Base-by-base conservation (phyloP, 192 early-diverging fungal genomes). In the Backusella australiensis region DNA sequence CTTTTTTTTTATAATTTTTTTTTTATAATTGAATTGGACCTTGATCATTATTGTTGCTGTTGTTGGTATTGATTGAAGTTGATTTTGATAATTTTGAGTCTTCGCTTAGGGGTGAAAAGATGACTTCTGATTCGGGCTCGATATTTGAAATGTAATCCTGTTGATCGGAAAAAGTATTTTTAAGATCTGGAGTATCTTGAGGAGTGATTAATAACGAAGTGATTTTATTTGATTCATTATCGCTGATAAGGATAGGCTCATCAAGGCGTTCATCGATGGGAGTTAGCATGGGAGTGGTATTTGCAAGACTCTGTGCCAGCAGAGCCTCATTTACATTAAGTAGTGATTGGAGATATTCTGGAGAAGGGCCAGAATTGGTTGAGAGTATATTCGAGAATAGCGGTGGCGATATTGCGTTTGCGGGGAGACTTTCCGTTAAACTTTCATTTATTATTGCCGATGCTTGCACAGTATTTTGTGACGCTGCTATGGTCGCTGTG, bases 291-390 rank as follows among this genome's bases (percentile, higher is more conserved):
- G 68, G 68, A 12, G 70, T 56, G 34, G 12, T n/a, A 41, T 74
- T 74, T 6, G 76, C 69, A 7, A 67, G 69, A 49, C 76, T 72
- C 67, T 72, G 77, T 74, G 72, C 71, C 77, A 74, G 72, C 77
- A 72, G 67, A 73, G 77, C 63, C 5, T 72, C 77, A 70, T 76
- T 73, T 26, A 73, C 77, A 32, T 78, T 66, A 7, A 78, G 66
- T 34, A 78, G n/a, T 9, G 77, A 67, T 36, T 78, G 71, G 5
- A 78, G 77, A 5, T 78, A 78, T 52, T 78, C 69, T 15, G 77
- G 72, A 29, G 71, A 69, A 4, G 71, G 77, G 5, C 74, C 63
- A 26, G 65, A 34, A 49, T 19, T 72, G 29, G 14, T 42, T 42
- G 70, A 52, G 2, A 44, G 29, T 29, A 52, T 72, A n/a, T 72